A percentile compares a stretch with the other conserved stretches of the same genome.
Evolutionary conservation across 352 stramenopile genomes (phyloP).

Genomic region (Peronosclerospora sorghi): DNA sequence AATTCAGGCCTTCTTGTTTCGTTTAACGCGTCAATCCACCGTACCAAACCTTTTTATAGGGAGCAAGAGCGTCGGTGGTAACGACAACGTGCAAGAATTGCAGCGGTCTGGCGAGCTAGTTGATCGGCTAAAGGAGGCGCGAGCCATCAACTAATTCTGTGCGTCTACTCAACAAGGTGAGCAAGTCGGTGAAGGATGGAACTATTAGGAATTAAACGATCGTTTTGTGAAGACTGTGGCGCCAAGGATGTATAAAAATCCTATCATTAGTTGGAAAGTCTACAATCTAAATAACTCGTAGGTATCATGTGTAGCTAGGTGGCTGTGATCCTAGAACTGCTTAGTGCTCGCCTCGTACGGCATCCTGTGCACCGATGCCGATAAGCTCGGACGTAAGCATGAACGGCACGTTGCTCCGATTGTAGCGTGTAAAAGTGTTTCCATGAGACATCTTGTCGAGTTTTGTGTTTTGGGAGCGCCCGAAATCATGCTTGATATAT

Average conservation of each 20-base stretch:
- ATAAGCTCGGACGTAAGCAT: conserved; percentile 67
- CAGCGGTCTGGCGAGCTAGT: conserved; percentile 82
- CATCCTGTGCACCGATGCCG: conserved; percentile 50
- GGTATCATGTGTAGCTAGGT: conserved; percentile 37
- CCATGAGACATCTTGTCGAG: conserved; percentile 79
- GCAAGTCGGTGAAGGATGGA: not conserved
- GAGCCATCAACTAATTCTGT: conserved; percentile 31
- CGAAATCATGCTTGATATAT: conserved; percentile 78
- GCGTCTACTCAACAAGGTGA: conserved; percentile 1
- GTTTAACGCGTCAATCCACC: conserved; percentile 89
- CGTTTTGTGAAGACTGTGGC: too few relatives aligned
- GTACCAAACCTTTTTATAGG: conserved; percentile 98
- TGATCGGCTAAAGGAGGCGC: conserved; percentile 72
- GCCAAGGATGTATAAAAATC: too few relatives aligned
- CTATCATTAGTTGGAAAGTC: too few relatives aligned
- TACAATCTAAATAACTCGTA: too few relatives aligned
- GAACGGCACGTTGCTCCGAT: conserved; percentile 70
- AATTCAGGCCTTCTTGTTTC: conserved; percentile 87
- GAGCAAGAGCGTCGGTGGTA: conserved; percentile 90
- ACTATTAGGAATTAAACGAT: too few relatives aligned
- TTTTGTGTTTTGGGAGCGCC: conserved; percentile 62
- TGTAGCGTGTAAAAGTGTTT: conserved; percentile 80
- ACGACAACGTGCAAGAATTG: conserved; percentile 88
- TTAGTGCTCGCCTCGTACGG: conserved; percentile 70
- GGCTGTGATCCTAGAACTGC: conserved; percentile 78